A percentile compares a stretch with the other conserved stretches of the same genome.
Conservation (phyloP, 2,329 filamentous ascomycete genomes). For the Alternaria longipes region DNA sequence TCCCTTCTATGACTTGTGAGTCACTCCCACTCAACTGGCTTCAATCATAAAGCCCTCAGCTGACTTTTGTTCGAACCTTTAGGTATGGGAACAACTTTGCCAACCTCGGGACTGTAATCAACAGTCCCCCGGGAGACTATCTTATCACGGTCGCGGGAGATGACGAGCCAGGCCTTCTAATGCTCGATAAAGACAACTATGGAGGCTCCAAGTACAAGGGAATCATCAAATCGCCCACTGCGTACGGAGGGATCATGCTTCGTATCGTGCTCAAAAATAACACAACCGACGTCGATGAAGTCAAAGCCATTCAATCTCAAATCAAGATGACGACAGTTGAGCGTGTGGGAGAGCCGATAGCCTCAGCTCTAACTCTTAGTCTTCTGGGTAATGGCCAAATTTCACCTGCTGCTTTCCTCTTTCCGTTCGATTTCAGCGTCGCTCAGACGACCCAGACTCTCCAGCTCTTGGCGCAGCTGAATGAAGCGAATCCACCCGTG, state of each 20-base stretch:
- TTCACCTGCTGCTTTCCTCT: not conserved
- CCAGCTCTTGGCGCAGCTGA: not conserved
- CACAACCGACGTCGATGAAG: not conserved
- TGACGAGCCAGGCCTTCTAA: not conserved
- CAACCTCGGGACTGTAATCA: not conserved
- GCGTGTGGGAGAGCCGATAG: not conserved
- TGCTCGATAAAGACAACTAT: not conserved
- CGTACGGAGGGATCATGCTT: not conserved
- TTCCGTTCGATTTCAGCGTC: not conserved
- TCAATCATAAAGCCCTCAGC: not conserved
- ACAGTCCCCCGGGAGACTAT: not conserved
- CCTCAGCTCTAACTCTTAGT: not conserved
- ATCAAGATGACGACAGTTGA: not conserved
- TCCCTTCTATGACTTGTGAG: not conserved
- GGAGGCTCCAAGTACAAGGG: not conserved
- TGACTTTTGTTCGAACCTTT: not conserved
- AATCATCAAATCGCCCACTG: not conserved
- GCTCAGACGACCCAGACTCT: not conserved
- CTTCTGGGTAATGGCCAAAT: not conserved
- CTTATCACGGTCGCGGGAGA: not conserved
- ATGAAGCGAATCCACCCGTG: not conserved
- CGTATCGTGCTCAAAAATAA: not conserved
- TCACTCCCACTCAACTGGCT: not conserved
- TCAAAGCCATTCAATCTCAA: not conserved
- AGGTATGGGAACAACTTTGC: not conserved